Conservation (phyloP, 2,329 filamentous ascomycete species). For the Penicillium corylophilum region DNA sequence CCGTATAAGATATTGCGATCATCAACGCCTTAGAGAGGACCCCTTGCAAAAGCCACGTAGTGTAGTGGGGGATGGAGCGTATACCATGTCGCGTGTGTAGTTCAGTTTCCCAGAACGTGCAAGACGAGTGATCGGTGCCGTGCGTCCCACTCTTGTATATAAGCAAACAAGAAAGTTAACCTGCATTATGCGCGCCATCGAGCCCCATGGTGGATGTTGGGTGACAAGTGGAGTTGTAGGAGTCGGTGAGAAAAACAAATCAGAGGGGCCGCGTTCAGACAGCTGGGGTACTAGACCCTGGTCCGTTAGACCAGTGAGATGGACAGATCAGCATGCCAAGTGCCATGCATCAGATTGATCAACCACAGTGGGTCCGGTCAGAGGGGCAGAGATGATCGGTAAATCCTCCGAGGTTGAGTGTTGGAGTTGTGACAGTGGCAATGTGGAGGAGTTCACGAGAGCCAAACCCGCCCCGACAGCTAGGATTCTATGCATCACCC, state of each 20-base stretch:
- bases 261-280: not conserved
- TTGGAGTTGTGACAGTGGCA: not conserved
- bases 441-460: slow-evolving; percentile 16
- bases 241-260: not conserved
- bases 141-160: not conserved
- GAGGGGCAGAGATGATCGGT: slow-evolving; percentile 15
- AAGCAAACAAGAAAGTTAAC: slow-evolving; percentile 21
- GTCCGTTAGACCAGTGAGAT: not conserved
- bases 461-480: not conserved
- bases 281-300: not conserved
- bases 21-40: not conserved
- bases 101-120: slow-evolving; percentile 9
- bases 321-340: slow-evolving; percentile 18
- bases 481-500: slow-evolving; percentile 12
- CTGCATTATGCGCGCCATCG: slow-evolving; percentile 19
- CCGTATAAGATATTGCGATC: not conserved
- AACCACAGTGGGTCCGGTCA: slow-evolving; percentile 11
- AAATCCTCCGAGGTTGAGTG: slow-evolving; percentile 12
- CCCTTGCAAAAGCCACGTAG: not conserved
- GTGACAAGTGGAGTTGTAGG: not conserved
- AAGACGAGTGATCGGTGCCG: slow-evolving; percentile 1
- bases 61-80: not conserved
- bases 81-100: not conserved
- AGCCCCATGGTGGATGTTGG: slow-evolving; percentile 1
- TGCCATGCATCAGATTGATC: slow-evolving; percentile 27